A percentile compares a stretch with the other conserved stretches of the same genome.
These are phyloP conservation scores for Ogataea zsoltii DNA, from an alignment of 805 yeast genomes.

Conservation along the genomic window DNA sequence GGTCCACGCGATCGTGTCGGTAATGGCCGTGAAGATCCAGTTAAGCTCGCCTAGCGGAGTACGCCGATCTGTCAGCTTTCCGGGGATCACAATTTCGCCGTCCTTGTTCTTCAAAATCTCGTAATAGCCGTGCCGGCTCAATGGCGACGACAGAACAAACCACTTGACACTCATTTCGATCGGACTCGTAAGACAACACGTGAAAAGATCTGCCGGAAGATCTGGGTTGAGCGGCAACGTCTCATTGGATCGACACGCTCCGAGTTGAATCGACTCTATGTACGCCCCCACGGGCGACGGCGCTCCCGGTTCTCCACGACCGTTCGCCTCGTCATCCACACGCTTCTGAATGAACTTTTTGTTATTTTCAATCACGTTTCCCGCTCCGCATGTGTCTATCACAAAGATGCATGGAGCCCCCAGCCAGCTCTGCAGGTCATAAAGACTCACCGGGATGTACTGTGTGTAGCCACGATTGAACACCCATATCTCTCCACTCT, in stretches of 20 bases:
- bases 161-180: slow-evolving; percentile 91
- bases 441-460: slow-evolving; percentile 93
- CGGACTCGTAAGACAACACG: slow-evolving; percentile 94
- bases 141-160: slow-evolving; percentile 83
- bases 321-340: slow-evolving; percentile 79
- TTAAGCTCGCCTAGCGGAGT: slow-evolving; percentile 95
- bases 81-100: slow-evolving; percentile 76
- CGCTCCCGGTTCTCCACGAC: slow-evolving; percentile 46
- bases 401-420: slow-evolving; percentile 98
- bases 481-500: slow-evolving; percentile 97
- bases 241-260: slow-evolving; percentile 88
- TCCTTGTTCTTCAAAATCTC: slow-evolving; percentile 47
- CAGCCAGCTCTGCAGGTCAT: slow-evolving; percentile 93
- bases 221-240: slow-evolving; percentile 90
- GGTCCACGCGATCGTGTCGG: slow-evolving; percentile 98
- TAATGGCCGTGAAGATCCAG: slow-evolving; percentile 97
- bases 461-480: slow-evolving; percentile 96
- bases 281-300: slow-evolving; percentile 69
- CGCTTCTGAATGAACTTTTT: slow-evolving; percentile 87
- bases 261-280: slow-evolving; percentile 87
- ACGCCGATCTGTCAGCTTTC: slow-evolving; percentile 85
- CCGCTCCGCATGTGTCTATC: slow-evolving; percentile 93
- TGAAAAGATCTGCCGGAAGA: slow-evolving; percentile 92
- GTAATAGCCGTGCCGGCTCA: slow-evolving; percentile 51
- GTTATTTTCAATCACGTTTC: slow-evolving; percentile 87